Conservation (phyloP, 768 basidiomycete genomes). For the Dioszegia crocea region DNA sequence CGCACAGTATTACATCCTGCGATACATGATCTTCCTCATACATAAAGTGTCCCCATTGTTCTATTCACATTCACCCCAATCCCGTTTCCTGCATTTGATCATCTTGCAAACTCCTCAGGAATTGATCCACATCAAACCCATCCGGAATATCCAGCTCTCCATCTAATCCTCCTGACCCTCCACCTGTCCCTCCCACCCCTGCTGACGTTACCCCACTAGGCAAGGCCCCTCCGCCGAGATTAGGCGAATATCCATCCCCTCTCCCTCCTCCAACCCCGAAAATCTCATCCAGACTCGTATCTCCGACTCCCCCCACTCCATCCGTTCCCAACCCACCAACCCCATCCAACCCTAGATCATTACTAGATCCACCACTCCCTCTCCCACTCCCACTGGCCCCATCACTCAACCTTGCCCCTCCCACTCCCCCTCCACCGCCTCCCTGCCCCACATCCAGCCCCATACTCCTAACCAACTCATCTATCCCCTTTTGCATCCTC, state of each 20-base stretch:
- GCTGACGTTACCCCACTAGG: no score
- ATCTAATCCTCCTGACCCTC: neutral
- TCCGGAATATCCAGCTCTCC: conserved; percentile 8
- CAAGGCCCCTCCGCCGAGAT: no score
- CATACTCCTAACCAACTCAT: conserved; percentile 66
- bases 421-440: neutral
- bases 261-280: neutral
- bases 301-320: neutral
- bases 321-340: neutral
- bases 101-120: conserved; percentile 16
- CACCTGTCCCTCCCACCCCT: conserved; percentile 12
- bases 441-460: conserved; percentile 56
- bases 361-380: neutral
- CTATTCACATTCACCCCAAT: neutral
- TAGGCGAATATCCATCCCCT: no score
- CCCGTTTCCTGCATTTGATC: neutral
- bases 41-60: no score
- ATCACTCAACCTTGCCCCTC: neutral
- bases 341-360: neutral
- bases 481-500: conserved; percentile 63
- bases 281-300: neutral
- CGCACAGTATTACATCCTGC: no score
- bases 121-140: conserved; percentile 42
- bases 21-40: no score
- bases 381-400: neutral